Conservation (phyloP, 129 eudicot genomes). For the Ambrosia artemisiifolia region DNA sequence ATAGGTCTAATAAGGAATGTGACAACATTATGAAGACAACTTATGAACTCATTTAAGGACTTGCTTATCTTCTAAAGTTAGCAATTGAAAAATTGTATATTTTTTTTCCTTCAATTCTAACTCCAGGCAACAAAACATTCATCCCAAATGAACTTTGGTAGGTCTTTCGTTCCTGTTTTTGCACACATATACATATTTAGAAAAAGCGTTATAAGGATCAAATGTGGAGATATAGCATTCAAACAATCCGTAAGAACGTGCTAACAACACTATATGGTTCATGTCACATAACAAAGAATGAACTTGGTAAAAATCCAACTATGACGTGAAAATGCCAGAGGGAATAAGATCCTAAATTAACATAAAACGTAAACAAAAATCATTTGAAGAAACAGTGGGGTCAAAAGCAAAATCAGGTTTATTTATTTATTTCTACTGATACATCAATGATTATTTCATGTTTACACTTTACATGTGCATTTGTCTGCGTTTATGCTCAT, state of each 20-base stretch:
- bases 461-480: background rate
- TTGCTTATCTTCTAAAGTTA: conserved; percentile 2
- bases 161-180: background rate
- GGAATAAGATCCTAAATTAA: background rate
- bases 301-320: background rate
- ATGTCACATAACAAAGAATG: background rate
- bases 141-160: background rate
- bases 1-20: background rate
- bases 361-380: background rate
- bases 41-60: background rate
- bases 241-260: background rate
- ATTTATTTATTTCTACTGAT: background rate
- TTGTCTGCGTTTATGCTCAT: background rate
- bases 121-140: background rate
- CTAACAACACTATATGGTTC: background rate
- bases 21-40: background rate
- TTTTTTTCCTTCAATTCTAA: background rate
- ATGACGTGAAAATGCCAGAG: background rate
- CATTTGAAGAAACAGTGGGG: background rate
- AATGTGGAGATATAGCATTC: background rate
- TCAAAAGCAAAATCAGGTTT: background rate
- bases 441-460: background rate
- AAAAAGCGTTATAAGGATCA: background rate
- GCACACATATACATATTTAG: background rate
- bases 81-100: background rate